A percentile compares a stretch with the other conserved stretches of the same genome.
These are phyloP conservation scores for Anisodus acutangulus DNA, from an alignment of 257 asterid genomes.

Conservation along the genomic window DNA sequence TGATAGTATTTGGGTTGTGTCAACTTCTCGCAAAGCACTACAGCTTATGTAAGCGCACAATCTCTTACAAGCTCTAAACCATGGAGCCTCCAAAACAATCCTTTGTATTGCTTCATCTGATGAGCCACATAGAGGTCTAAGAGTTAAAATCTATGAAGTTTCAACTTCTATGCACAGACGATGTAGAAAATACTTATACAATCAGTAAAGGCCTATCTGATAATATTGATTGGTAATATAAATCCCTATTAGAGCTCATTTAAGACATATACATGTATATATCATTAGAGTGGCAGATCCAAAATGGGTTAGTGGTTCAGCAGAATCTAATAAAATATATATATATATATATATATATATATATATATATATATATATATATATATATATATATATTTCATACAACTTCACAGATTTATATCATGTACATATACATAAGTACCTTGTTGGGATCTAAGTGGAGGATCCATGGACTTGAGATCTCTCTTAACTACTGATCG, in stretches of 20 bases:
- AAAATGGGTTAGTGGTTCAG: too few relatives aligned
- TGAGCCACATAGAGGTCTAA: not conserved
- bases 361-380: not conserved
- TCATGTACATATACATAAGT: not conserved
- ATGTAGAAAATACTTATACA: not conserved
- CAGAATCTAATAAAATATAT: too few relatives aligned
- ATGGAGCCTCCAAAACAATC: conserved; percentile 74
- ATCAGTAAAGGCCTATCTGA: too few relatives aligned
- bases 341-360: not conserved
- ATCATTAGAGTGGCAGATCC: too few relatives aligned
- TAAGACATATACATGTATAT: not conserved
- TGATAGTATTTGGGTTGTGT: conserved; percentile 64
- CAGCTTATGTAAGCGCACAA: conserved; percentile 90
- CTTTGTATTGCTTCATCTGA: conserved; percentile 80
- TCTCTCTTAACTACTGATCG: conserved; percentile 68
- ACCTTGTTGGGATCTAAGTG: conserved; percentile 78
- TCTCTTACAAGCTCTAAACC: conserved; percentile 79
- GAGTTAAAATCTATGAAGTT: not conserved
- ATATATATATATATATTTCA: too few relatives aligned
- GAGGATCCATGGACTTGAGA: conserved; percentile 77
- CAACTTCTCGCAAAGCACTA: conserved; percentile 85
- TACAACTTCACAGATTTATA: too few relatives aligned
- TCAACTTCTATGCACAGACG: not conserved
- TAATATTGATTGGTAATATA: too few relatives aligned
- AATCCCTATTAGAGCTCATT: not conserved